phyloP scores from a whole-genome alignment of 495 filamentous ascomycete species.

The Rhypophila decipiens region DNA sequence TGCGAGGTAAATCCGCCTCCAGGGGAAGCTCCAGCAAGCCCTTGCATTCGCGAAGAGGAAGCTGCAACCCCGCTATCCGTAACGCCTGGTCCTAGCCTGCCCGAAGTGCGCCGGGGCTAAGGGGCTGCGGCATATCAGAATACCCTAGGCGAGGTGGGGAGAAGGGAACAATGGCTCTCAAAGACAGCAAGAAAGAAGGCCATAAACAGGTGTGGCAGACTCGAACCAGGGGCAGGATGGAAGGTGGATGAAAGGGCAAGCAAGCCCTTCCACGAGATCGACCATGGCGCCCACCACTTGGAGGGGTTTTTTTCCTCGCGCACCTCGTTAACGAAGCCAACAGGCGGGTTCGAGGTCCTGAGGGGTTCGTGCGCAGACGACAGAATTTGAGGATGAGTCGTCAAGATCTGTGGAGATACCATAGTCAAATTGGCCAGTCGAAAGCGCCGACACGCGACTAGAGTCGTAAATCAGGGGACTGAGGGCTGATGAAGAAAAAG shows the following conservation, averaged over 20 bases:
- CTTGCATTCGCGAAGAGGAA: slow-evolving; percentile 21
- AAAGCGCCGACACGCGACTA: neutral
- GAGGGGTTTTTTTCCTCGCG: neutral
- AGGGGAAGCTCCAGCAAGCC: slow-evolving; percentile 11
- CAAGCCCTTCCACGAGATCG: neutral
- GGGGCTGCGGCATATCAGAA: neutral
- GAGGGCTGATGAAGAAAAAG: neutral
- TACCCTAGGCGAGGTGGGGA: slow-evolving; percentile 4
- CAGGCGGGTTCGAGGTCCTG: neutral
- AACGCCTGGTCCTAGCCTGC: slow-evolving; percentile 7
- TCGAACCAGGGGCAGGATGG: neutral
- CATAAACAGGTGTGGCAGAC: neutral
- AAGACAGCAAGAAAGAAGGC: neutral
- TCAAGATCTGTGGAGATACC: neutral
- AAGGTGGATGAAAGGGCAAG: no score
- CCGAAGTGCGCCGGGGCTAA: neutral
- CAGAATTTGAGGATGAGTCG: neutral
- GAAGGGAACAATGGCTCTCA: neutral
- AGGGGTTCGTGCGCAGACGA: neutral
- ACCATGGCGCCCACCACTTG: neutral
- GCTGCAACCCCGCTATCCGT: neutral
- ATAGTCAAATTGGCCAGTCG: neutral
- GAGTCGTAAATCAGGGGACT: neutral
- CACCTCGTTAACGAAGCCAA: neutral
- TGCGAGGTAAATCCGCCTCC: slow-evolving; percentile 27